Conservation (phyloP, 768 basidiomycete genomes). For the Rhodotorula taiwanensis region DNA sequence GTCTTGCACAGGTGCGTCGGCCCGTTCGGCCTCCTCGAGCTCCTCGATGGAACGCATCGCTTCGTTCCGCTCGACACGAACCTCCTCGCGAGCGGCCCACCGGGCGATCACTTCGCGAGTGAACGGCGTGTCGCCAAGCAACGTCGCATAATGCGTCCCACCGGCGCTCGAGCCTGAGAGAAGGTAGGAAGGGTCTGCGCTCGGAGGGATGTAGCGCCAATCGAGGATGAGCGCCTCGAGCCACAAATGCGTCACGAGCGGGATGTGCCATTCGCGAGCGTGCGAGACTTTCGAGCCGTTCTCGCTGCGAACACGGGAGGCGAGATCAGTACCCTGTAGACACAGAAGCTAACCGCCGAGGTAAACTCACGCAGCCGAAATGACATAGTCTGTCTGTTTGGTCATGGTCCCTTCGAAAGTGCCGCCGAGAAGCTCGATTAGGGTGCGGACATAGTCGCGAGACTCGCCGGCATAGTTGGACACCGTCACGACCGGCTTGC, state of each 20-base stretch:
- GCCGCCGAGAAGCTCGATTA: constrained; percentile 70
- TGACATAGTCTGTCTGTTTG: constrained; percentile 65
- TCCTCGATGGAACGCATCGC: constrained; percentile 14
- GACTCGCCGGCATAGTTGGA: constrained; percentile 84
- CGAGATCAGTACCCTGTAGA: no score
- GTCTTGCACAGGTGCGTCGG: not conserved
- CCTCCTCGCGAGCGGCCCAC: constrained; percentile 37
- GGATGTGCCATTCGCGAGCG: constrained; percentile 71
- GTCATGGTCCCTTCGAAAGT: constrained; percentile 77
- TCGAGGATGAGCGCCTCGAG: constrained; percentile 79
- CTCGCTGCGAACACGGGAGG: constrained; percentile 37
- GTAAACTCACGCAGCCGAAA: constrained; percentile 69
- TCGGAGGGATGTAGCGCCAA: constrained; percentile 51
- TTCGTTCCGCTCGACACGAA: not conserved
- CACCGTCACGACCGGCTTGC: constrained; percentile 62
- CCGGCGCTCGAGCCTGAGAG: not conserved
- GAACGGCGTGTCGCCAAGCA: constrained; percentile 25
- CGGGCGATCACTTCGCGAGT: constrained; percentile 27
- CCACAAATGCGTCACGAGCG: constrained; percentile 84
- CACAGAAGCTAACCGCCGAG: not conserved
- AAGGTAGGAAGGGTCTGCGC: constrained; percentile 25
- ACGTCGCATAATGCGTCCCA: constrained; percentile 10
- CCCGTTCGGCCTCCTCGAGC: constrained; percentile 10
- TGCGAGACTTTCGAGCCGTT: constrained; percentile 60
- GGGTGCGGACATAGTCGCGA: constrained; percentile 77